Evolutionary conservation across 257 asterid genomes (phyloP), one percentile per base, ranked within the genome.

Genomic region (Przewalskia tangutica): DNA sequence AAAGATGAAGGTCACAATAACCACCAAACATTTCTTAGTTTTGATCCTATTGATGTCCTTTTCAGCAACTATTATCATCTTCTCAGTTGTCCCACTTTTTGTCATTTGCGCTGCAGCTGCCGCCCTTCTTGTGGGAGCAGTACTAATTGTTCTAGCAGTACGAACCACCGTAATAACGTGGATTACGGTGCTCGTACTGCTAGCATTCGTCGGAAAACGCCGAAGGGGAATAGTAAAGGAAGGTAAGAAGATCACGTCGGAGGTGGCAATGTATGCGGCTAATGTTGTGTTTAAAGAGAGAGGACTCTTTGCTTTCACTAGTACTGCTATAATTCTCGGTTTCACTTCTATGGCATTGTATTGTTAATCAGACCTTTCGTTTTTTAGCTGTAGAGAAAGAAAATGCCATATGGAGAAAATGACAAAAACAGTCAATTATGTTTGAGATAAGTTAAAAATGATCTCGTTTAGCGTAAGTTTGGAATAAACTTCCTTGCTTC

Each of bases 141-240:
- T 85, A 16, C 20, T 88, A 84, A 77, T 93, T 6, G 27, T 89
- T 6, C 23, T 91, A 0, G 95, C 89, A 0, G 86, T 89, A 10
- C 87, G 95, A 6, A 91, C 97, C 3, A 93, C 94, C 81, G 63
- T 92, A 1, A 82, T 91, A 46, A 85, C 92, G 7, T 93, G 97
- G 95, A 93, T 93, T 79, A 92, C 93, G 3, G 89, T 92, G 80
- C 44, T 91, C 68, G 96, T 93, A 79, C 90, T 93, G 77, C 75
- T 93, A 23, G 93, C 93, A 5, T 93, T 93, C 4, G 92, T 89
- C 0, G 97, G 98, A 9, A 92, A 93, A 65, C 90, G 93, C 7
- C 91, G 97, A 0, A 86, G 91, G 2, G 93, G 87, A 27, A 85
- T 92, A 83, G 94, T 85, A 0, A 89, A 83, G 65, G 93, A 93